These are phyloP conservation scores for Aspergillus cejpii DNA, from an alignment of 2,329 filamentous ascomycete species.

Conservation along the genomic window DNA sequence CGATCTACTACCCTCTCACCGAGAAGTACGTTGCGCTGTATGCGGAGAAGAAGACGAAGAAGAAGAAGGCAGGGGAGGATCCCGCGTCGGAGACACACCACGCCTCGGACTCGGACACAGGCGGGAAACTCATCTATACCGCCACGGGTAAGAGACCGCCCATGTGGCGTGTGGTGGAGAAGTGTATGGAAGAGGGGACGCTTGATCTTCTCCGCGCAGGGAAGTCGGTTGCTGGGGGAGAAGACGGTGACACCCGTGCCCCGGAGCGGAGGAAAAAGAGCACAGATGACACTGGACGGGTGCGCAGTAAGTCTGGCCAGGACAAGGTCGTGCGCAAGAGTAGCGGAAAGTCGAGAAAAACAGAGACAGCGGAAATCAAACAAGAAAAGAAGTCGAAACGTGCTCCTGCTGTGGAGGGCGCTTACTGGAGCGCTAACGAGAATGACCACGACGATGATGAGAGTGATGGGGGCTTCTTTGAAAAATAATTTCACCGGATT, in stretches of 20 bases:
- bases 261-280: constrained; percentile 10
- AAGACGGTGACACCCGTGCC: not conserved
- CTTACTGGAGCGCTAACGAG: constrained; percentile 6
- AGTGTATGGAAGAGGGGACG: constrained; percentile 40
- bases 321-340: constrained; percentile 9
- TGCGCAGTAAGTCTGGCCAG: constrained; percentile 5
- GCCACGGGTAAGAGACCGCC: constrained; percentile 30
- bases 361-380: constrained; percentile 1
- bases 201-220: constrained; percentile 40
- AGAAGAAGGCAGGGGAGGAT: constrained; percentile 18
- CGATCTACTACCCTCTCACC: constrained; percentile 55
- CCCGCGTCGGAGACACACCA: constrained; percentile 10
- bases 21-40: constrained; percentile 56
- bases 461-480: constrained; percentile 40
- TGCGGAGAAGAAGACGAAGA: constrained; percentile 33
- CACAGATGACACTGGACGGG: constrained; percentile 1
- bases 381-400: constrained; percentile 6
- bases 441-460: constrained; percentile 20
- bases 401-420: not conserved
- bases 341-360: constrained; percentile 6
- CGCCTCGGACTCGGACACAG: constrained; percentile 17
- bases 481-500: constrained; percentile 17
- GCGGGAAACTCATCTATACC: constrained; percentile 11
- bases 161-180: constrained; percentile 42
- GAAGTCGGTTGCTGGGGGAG: constrained; percentile 25